Conservation (phyloP, 2,329 filamentous ascomycete genomes). For the Onygena corvina region DNA sequence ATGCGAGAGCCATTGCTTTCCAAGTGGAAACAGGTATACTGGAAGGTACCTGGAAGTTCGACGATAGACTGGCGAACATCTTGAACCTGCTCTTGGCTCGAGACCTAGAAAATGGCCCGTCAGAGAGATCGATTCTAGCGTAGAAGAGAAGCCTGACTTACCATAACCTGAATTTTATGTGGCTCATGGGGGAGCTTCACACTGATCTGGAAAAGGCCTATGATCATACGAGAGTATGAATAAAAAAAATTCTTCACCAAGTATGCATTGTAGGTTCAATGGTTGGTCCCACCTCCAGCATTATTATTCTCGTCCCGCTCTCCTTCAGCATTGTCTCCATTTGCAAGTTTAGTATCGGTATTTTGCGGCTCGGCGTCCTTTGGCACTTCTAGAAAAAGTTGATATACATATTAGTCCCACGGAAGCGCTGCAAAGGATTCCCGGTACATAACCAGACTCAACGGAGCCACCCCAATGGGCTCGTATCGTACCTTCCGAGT, state of each 20-base stretch:
- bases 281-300: slow-evolving; percentile 13
- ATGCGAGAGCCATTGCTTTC: slow-evolving; percentile 78
- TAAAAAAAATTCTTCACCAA: not conserved
- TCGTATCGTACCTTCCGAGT: slow-evolving; percentile 32
- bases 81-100: slow-evolving; percentile 88
- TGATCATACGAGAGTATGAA: slow-evolving; percentile 6
- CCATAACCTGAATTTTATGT: slow-evolving; percentile 72
- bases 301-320: slow-evolving; percentile 26
- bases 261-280: not conserved
- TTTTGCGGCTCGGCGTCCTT: slow-evolving; percentile 10
- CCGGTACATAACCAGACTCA: no score
- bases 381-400: slow-evolving; percentile 10
- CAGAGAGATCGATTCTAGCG: not conserved
- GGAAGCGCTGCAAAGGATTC: no score
- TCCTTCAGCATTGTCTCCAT: slow-evolving; percentile 26
- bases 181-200: slow-evolving; percentile 72
- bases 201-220: slow-evolving; percentile 56
- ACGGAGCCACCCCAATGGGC: no score
- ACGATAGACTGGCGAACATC: slow-evolving; percentile 95
- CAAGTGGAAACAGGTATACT: slow-evolving; percentile 97
- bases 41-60: slow-evolving; percentile 82
- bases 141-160: slow-evolving; percentile 36
- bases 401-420: not conserved
- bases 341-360: slow-evolving; percentile 19
- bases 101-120: slow-evolving; percentile 47